A percentile compares a stretch with the other conserved stretches of the same genome.
phyloP scores from a whole-genome alignment of 352 stramenopile species.

The Phytophthora pini region DNA sequence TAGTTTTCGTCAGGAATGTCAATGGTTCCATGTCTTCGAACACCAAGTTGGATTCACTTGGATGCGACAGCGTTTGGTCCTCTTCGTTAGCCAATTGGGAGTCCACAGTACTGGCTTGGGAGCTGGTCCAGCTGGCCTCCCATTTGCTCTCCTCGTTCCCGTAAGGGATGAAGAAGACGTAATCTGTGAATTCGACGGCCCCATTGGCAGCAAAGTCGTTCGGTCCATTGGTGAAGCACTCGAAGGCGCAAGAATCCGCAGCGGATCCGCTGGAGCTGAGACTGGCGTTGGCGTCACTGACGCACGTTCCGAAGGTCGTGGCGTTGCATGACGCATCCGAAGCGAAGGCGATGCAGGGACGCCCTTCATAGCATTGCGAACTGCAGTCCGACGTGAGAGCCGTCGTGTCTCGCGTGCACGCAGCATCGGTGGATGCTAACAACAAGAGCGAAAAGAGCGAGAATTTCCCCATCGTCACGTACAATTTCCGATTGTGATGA shows the following conservation, averaged over 20 bases:
- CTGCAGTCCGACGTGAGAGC: conserved; percentile 61
- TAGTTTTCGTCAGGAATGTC: conserved; percentile 37
- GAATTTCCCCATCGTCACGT: background rate
- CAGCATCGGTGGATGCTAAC: conserved; percentile 5
- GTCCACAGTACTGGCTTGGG: conserved; percentile 34
- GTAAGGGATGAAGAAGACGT: conserved; percentile 68
- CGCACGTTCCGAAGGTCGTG: conserved; percentile 28
- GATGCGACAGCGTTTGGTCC: conserved; percentile 38
- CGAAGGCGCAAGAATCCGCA: conserved; percentile 45
- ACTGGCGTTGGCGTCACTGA: conserved; percentile 19
- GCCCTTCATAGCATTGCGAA: conserved; percentile 55
- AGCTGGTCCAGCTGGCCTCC: conserved; percentile 52
- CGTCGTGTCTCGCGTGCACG: conserved; percentile 49
- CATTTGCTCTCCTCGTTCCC: conserved; percentile 48
- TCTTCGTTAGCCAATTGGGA: conserved; percentile 13
- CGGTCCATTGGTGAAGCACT: conserved; percentile 60
- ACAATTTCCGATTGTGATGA: conserved; percentile 9
- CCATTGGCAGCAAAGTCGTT: conserved; percentile 54
- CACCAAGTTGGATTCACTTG: conserved; percentile 46
- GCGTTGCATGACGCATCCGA: conserved; percentile 26
- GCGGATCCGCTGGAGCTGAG: conserved; percentile 25
- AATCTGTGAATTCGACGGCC: conserved; percentile 52
- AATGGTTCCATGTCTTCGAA: conserved; percentile 43
- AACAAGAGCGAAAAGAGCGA: conserved; percentile 9
- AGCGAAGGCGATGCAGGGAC: conserved; percentile 61